Base-by-base conservation (phyloP, 116 monocot species). In the Posidonia oceanica region DNA sequence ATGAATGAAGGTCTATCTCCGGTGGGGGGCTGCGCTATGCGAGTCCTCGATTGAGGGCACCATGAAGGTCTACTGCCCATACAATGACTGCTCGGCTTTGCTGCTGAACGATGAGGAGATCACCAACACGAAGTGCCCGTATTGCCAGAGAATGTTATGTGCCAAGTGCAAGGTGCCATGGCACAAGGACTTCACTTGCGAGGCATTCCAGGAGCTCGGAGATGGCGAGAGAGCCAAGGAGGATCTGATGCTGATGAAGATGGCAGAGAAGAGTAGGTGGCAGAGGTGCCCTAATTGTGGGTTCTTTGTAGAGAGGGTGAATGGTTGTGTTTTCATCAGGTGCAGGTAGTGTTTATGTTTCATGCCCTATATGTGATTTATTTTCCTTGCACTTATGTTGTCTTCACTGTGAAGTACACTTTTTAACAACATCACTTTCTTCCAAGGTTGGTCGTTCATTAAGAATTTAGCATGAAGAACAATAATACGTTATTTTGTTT, bases 201-300 rank as follows among this genome's bases (percentile, higher is more conserved):
- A 83, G 61, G 62, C 54, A 17, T 76, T 59, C 58, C 63, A 66
- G 60, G 52, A 16, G 51, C 44, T 73, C 20, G 80, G 66, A 16
- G 56, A n/a, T 2, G 64, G 69, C 0, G 60, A 73, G 70, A 62
- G 55, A 42, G 72, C 52, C 71, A 56, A 39, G 48, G 68, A 72
- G 39, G 76, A 73, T 18, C 13, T 55, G 71, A 16, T 52, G 66
- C 57, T 89, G 60, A 69, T 59, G 79, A 41, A 81, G 58, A 14
- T 89, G 14, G 83, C 83, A 5, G 16, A 63, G 39, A 41, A 39
- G 0, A 77, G 59, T 39, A 40, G 56, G 12, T 89, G 89, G 89
- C 51, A 72, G 81, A 85, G 76, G 67, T 89, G 89, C 72, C 86
- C 89, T 0, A 65, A 40, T 4, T 89, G 89, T 55, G 75, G 64